phyloP scores from a whole-genome alignment of 495 filamentous ascomycete genomes.

The Penicillium atrosanguineum region DNA sequence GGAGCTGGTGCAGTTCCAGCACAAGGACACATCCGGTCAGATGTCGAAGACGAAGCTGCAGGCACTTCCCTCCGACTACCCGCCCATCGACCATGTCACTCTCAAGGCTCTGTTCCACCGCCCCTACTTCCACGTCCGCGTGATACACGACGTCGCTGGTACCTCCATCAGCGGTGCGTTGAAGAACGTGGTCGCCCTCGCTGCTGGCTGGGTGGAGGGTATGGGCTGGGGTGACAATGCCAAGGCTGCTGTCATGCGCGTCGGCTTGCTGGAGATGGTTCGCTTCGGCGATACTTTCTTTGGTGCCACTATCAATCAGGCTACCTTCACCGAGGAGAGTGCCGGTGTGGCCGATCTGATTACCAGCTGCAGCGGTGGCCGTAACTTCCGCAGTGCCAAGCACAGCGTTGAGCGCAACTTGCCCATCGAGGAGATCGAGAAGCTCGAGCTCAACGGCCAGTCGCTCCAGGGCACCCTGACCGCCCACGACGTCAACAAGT shows the following conservation, averaged over 20 bases:
- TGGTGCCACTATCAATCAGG: slow-evolving; percentile 67
- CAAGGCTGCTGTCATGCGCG: slow-evolving; percentile 94
- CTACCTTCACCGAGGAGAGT: slow-evolving; percentile 93
- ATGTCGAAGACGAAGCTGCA: slow-evolving; percentile 63
- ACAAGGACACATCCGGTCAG: slow-evolving; percentile 62
- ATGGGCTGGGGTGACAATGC: slow-evolving; percentile 98
- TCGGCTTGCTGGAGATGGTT: slow-evolving; percentile 92
- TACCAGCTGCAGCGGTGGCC: slow-evolving; percentile 84
- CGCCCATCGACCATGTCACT: slow-evolving; percentile 73
- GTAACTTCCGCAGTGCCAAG: slow-evolving; percentile 93
- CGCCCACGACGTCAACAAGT: slow-evolving; percentile 82
- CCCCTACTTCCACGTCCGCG: slow-evolving; percentile 94
- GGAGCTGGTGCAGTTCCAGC: slow-evolving; percentile 59
- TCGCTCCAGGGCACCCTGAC: slow-evolving; percentile 94
- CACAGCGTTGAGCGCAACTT: slow-evolving; percentile 76
- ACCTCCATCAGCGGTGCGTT: slow-evolving; percentile 93
- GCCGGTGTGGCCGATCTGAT: slow-evolving; percentile 96
- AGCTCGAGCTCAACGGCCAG: slow-evolving; percentile 90
- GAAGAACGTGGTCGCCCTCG: slow-evolving; percentile 95
- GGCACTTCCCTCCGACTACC: slow-evolving; percentile 74
- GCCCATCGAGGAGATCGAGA: slow-evolving; percentile 83
- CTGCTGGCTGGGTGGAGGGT: slow-evolving; percentile 92
- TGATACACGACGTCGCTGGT: slow-evolving; percentile 90
- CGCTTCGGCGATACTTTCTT: slow-evolving; percentile 94
- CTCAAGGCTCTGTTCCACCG: slow-evolving; percentile 88